phyloP scores from a whole-genome alignment of 768 basidiomycete species.

The Lentinula detonsa region DNA sequence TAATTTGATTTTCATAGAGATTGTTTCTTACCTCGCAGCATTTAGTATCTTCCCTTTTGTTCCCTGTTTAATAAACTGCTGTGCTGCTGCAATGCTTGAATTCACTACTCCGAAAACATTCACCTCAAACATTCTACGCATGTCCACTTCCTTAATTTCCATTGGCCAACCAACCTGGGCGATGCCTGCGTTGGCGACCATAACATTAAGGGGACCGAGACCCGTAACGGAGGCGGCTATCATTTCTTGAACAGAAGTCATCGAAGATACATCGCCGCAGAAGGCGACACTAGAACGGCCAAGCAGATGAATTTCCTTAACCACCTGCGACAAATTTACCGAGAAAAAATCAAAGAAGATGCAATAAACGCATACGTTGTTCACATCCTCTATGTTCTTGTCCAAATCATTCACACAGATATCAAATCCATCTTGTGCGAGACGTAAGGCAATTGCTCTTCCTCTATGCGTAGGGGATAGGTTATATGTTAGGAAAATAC shows the following conservation, averaged over 20 bases:
- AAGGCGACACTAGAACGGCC: constrained; percentile 3
- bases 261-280: constrained; percentile 6
- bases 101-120: constrained; percentile 25
- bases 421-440: constrained; percentile 29
- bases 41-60: constrained; percentile 30
- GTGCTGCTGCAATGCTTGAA: constrained; percentile 27
- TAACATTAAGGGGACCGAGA: constrained; percentile 12
- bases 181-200: constrained; percentile 43
- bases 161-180: neutral
- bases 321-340: neutral
- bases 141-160: constrained; percentile 12
- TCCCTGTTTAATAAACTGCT: constrained; percentile 30
- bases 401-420: constrained; percentile 26
- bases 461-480: constrained; percentile 18
- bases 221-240: constrained; percentile 7
- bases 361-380: constrained; percentile 1
- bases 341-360: neutral
- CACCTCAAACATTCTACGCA: constrained; percentile 17
- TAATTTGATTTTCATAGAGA: neutral
- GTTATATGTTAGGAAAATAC: neutral
- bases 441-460: constrained; percentile 24
- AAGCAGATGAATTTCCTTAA: constrained; percentile 4
- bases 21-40: constrained; percentile 8
- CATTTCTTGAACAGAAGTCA: constrained; percentile 3
- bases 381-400: constrained; percentile 11